phyloP scores from a whole-genome alignment of 331 rosid species.

The Acacia concinna region DNA sequence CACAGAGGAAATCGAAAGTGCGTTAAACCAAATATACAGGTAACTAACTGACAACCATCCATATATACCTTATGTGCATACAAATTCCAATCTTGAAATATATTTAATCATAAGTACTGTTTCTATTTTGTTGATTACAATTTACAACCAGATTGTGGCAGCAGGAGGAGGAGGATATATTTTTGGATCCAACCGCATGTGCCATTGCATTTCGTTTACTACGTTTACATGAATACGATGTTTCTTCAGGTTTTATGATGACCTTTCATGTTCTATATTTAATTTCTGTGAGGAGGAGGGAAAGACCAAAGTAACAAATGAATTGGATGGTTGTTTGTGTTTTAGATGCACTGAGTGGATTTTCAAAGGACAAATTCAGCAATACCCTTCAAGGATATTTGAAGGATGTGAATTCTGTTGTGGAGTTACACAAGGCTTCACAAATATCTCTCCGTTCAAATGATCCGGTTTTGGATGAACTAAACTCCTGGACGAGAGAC shows the following conservation, averaged over 20 bases:
- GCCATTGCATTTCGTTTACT: constrained; percentile 58
- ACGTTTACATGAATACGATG: constrained; percentile 61
- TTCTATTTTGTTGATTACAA: not conserved
- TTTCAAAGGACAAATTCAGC: constrained; percentile 57
- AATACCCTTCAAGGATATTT: constrained; percentile 64
- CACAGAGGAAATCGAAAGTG: constrained; percentile 60
- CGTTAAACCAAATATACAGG: constrained; percentile 76
- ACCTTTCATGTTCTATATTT: not conserved
- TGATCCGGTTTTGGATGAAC: constrained; percentile 57
- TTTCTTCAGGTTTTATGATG: constrained; percentile 34
- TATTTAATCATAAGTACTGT: not conserved
- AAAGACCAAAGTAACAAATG: not conserved
- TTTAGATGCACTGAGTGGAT: constrained; percentile 58
- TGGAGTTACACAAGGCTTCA: constrained; percentile 77
- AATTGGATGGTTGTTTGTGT: constrained; percentile 20
- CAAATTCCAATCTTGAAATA: not conserved
- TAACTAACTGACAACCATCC: constrained; percentile 1
- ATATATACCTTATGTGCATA: too few relatives aligned
- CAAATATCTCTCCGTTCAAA: constrained; percentile 52
- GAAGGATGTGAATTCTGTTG: constrained; percentile 58
- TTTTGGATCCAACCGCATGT: constrained; percentile 62
- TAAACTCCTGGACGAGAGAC: constrained; percentile 40
- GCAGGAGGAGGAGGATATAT: constrained; percentile 66
- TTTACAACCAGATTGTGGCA: constrained; percentile 65
- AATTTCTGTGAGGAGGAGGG: not conserved